Evolutionary conservation across 768 basidiomycete species (phyloP).

Genomic region (Agrocybe praecox): DNA sequence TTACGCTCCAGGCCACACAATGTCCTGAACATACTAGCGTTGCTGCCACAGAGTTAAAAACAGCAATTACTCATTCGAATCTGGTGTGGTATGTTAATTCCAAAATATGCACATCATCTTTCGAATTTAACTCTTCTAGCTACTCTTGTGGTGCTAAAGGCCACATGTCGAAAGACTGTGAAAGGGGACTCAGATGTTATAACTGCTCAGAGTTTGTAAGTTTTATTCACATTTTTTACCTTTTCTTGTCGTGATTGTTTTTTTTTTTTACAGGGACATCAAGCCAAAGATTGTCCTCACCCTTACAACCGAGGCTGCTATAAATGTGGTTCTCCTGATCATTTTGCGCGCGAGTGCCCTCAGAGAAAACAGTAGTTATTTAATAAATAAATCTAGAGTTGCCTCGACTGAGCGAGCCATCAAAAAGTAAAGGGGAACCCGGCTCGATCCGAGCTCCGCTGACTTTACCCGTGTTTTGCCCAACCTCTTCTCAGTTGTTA

Average conservation of each 20-base stretch:
- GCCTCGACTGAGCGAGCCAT: constrained; percentile 4
- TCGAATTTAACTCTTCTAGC: background rate
- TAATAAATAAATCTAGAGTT: constrained; percentile 6
- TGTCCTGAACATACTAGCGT: too few relatives aligned
- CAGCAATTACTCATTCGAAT: too few relatives aligned
- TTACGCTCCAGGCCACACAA: too few relatives aligned
- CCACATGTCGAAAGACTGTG: background rate
- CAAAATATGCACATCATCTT: background rate
- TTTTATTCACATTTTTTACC: background rate
- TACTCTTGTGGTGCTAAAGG: background rate
- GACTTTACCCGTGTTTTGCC: constrained; percentile 24
- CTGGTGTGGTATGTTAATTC: background rate
- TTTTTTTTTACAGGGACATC: background rate
- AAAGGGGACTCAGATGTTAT: background rate
- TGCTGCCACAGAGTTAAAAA: too few relatives aligned
- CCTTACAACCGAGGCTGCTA: background rate
- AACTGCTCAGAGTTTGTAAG: background rate
- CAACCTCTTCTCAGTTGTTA: background rate
- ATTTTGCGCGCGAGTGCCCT: background rate
- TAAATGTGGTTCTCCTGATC: background rate
- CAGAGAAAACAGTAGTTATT: background rate
- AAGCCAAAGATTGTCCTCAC: background rate
- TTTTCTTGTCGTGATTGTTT: background rate
- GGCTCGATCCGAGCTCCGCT: constrained; percentile 25
- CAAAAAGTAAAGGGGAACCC: constrained; percentile 16